phyloP scores from a whole-genome alignment of 2,329 filamentous ascomycete genomes.

The Colletotrichum somersetense region DNA sequence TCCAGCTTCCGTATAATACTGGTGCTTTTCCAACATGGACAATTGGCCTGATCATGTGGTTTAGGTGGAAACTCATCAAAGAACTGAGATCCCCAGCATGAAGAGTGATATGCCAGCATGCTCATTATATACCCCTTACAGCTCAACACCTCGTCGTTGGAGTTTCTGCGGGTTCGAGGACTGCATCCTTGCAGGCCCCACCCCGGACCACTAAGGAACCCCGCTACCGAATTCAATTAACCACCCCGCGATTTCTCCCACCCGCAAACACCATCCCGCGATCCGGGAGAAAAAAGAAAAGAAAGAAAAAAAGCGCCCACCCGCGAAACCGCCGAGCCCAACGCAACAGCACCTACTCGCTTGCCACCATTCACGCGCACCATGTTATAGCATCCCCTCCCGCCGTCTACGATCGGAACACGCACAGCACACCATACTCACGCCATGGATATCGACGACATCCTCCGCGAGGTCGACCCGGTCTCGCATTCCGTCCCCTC shows the following conservation, averaged over 20 bases:
- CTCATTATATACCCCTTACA: not conserved
- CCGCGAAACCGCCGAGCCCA: not conserved
- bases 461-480: constrained; percentile 79
- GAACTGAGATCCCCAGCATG: not conserved
- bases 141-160: not conserved
- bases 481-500: constrained; percentile 65
- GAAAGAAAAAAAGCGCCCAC: not conserved
- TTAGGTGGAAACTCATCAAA: not conserved
- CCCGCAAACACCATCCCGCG: constrained; percentile 21
- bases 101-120: not conserved
- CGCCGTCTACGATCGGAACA: not conserved
- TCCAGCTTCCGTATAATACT: not conserved
- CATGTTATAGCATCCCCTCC: constrained; percentile 24
- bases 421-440: not conserved
- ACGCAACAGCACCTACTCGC: not conserved
- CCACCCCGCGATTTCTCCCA: constrained; percentile 18
- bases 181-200: not conserved
- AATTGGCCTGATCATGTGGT: not conserved
- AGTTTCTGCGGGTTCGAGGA: not conserved
- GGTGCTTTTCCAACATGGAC: not conserved
- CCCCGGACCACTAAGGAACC: constrained; percentile 10
- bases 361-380: not conserved
- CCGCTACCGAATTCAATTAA: constrained; percentile 32
- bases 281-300: not conserved
- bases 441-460: constrained; percentile 83